A percentile compares a stretch with the other conserved stretches of the same genome.
Evolutionary conservation across 2,329 filamentous ascomycete species (phyloP).

Genomic region (Colletotrichum spaethianum): DNA sequence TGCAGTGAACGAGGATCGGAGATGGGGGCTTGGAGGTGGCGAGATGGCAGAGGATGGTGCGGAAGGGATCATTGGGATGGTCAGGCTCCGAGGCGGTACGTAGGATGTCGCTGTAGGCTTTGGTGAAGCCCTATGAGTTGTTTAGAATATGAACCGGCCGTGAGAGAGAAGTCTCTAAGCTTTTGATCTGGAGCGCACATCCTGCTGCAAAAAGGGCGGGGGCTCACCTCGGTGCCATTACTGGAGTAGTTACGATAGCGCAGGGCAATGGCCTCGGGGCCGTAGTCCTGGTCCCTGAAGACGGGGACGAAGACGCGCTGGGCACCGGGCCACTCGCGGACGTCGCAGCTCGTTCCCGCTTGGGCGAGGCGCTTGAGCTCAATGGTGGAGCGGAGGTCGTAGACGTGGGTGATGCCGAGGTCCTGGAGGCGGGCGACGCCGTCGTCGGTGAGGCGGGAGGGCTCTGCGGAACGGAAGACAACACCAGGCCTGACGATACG

Average conservation of each 20-base stretch:
- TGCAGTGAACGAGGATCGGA: slow-evolving; percentile 79
- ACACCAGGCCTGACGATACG: slow-evolving; percentile 65
- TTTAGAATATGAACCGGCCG: background rate
- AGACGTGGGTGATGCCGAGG: slow-evolving; percentile 75
- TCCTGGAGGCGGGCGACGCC: slow-evolving; percentile 66
- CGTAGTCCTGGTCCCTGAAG: slow-evolving; percentile 73
- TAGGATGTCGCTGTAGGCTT: slow-evolving; percentile 75
- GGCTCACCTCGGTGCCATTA: slow-evolving; percentile 56
- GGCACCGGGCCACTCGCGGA: slow-evolving; percentile 53
- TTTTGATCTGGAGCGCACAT: background rate
- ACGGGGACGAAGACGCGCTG: slow-evolving; percentile 74
- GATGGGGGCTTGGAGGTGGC: slow-evolving; percentile 53
- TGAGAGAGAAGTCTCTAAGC: background rate
- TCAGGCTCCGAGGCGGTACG: slow-evolving; percentile 58
- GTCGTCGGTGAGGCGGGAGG: slow-evolving; percentile 67
- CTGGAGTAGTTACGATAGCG: slow-evolving; percentile 73
- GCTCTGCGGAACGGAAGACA: slow-evolving; percentile 79
- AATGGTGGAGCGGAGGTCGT: slow-evolving; percentile 75
- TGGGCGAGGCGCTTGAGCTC: slow-evolving; percentile 66
- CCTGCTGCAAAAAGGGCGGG: background rate
- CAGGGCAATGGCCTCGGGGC: slow-evolving; percentile 73
- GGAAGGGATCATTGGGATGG: slow-evolving; percentile 57
- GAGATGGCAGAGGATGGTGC: slow-evolving; percentile 69
- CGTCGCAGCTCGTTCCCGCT: slow-evolving; percentile 44
- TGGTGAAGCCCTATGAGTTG: slow-evolving; percentile 66